phyloP scores from a whole-genome alignment of 805 yeast genomes.

The Candida rishiriensis region DNA sequence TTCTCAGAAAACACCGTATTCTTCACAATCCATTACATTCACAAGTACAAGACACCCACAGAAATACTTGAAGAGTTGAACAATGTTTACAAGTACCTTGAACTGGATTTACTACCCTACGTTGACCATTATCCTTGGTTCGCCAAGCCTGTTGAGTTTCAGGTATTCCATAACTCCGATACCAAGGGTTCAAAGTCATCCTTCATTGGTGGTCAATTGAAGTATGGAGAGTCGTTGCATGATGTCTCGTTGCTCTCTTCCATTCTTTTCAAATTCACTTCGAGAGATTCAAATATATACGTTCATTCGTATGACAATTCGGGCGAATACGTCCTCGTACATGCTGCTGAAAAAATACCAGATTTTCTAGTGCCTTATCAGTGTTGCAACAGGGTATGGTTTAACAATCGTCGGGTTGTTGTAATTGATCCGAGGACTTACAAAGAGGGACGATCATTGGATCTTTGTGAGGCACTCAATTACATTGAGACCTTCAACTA shows the following conservation, averaged over 20 bases:
- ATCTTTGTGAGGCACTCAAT: slow-evolving; percentile 35
- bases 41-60: slow-evolving; percentile 25
- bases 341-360: slow-evolving; percentile 43
- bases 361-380: slow-evolving; percentile 42
- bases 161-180: slow-evolving; percentile 13
- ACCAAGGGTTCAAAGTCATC: slow-evolving; percentile 6
- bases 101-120: slow-evolving; percentile 32
- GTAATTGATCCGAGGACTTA: slow-evolving; percentile 36
- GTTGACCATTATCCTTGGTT: slow-evolving; percentile 40
- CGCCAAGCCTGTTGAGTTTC: slow-evolving; percentile 22
- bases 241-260: slow-evolving; percentile 44
- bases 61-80: slow-evolving; percentile 14
- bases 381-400: slow-evolving; percentile 51
- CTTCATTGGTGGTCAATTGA: slow-evolving; percentile 38
- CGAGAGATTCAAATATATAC: slow-evolving; percentile 31
- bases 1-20: neutral
- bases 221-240: slow-evolving; percentile 37
- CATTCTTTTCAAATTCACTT: slow-evolving; percentile 34
- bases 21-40: slow-evolving; percentile 28
- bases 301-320: slow-evolving; percentile 48
- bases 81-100: slow-evolving; percentile 17
- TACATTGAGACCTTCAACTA: slow-evolving; percentile 36
- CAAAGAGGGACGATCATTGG: slow-evolving; percentile 31
- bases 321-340: slow-evolving; percentile 52
- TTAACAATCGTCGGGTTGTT: slow-evolving; percentile 36